Evolutionary conservation across 441 rosid genomes (phyloP).

Genomic region (Euphorbia celastroides): DNA sequence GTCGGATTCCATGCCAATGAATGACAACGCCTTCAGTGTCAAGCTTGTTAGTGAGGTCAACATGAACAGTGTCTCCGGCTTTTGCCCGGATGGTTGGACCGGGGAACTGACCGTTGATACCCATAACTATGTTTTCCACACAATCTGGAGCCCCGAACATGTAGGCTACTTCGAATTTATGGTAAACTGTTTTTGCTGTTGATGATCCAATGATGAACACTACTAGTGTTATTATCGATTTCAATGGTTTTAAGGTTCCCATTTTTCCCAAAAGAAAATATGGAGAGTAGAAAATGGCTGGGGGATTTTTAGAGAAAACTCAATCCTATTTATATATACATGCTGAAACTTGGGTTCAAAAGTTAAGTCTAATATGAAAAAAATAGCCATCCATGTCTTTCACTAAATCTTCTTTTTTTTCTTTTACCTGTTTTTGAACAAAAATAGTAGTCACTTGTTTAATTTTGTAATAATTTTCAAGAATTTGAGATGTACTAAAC

Average conservation of each 20-base stretch:
- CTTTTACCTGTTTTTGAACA: no score
- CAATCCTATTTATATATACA: not conserved
- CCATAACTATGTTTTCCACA: slow-evolving; percentile 50
- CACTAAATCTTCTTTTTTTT: no score
- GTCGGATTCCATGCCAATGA: slow-evolving; percentile 95
- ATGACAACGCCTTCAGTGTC: slow-evolving; percentile 78
- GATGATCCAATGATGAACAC: slow-evolving; percentile 4
- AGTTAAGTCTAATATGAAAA: no score
- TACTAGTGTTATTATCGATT: not conserved
- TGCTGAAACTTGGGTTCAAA: no score
- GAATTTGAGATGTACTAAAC: no score
- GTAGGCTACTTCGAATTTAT: slow-evolving; percentile 60
- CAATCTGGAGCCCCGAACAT: slow-evolving; percentile 66
- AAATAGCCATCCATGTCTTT: no score
- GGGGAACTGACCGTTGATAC: slow-evolving; percentile 73
- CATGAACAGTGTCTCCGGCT: slow-evolving; percentile 57
- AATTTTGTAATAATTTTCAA: no score
- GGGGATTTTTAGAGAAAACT: not conserved
- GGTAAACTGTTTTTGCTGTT: slow-evolving; percentile 19
- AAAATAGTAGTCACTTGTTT: no score
- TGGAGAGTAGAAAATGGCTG: not conserved
- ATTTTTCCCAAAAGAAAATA: not conserved
- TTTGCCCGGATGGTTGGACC: slow-evolving; percentile 66
- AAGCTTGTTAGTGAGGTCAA: slow-evolving; percentile 58
- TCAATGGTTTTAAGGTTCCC: not conserved